Conservation (phyloP, 192 early-diverging fungal species). For the Phycomyces nitens region DNA sequence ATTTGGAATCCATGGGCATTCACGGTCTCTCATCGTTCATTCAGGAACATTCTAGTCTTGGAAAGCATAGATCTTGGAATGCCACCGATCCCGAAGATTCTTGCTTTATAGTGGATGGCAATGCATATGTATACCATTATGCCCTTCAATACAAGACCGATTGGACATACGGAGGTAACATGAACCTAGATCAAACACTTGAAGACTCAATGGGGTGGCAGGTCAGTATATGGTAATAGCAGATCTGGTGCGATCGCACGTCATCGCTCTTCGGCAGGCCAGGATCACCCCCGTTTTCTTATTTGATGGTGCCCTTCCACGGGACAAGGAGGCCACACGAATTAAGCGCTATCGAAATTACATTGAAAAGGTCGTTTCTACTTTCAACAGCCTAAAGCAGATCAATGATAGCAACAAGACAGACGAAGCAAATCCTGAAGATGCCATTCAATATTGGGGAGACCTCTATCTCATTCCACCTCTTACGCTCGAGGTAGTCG, state of each 20-base stretch:
- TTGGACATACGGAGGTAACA: conserved; percentile 47
- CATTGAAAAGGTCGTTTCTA: conserved; percentile 29
- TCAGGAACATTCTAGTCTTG: conserved; percentile 9
- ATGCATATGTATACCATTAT: conserved; percentile 48
- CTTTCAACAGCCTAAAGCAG: conserved; percentile 29
- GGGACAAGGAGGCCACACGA: conserved; percentile 39
- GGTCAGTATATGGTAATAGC: conserved; percentile 30
- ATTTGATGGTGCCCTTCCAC: conserved; percentile 48
- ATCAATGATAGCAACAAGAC: conserved; percentile 16
- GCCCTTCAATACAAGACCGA: conserved; percentile 35
- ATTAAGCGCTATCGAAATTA: conserved; percentile 41
- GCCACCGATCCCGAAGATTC: background rate
- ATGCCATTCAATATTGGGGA: conserved; percentile 20
- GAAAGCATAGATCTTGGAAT: conserved; percentile 6
- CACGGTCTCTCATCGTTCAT: conserved; percentile 24
- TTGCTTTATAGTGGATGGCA: conserved; percentile 48
- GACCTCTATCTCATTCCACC: conserved; percentile 46
- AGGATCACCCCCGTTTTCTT: conserved; percentile 37
- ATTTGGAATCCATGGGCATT: conserved; percentile 20
- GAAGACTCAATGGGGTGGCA: conserved; percentile 21
- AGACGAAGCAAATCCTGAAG: background rate
- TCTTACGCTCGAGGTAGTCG: conserved; percentile 40
- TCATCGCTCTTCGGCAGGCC: conserved; percentile 23
- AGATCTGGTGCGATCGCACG: conserved; percentile 25
- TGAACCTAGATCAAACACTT: background rate